phyloP scores from a whole-genome alignment of 768 basidiomycete genomes.

The Coprinopsis sp. region DNA sequence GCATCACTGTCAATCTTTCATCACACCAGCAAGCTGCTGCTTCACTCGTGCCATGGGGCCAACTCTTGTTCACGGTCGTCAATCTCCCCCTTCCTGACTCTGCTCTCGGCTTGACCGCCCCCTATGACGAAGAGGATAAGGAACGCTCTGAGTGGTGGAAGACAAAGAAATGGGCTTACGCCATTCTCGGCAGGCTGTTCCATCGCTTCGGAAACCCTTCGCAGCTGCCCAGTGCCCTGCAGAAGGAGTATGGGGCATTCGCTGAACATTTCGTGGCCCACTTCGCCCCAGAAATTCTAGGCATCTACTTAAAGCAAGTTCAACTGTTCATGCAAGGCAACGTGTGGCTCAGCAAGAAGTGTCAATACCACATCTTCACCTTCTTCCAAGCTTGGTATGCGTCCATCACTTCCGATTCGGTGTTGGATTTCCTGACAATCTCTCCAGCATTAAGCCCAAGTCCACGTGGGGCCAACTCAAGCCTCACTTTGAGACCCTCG shows the following conservation, averaged over 20 bases:
- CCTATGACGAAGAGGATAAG: constrained; percentile 66
- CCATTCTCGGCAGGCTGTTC: constrained; percentile 74
- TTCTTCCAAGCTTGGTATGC: constrained; percentile 87
- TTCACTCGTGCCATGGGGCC: constrained; percentile 84
- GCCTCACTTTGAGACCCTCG: constrained; percentile 73
- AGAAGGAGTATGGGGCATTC: constrained; percentile 65
- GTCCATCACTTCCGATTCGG: not conserved
- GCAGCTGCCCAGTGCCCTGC: constrained; percentile 71
- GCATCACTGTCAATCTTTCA: constrained; percentile 70
- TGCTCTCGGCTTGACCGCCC: constrained; percentile 41
- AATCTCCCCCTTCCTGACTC: constrained; percentile 63
- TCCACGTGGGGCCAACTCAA: constrained; percentile 87
- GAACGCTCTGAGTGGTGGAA: constrained; percentile 87
- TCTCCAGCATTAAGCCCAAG: constrained; percentile 78
- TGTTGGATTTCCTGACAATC: not conserved
- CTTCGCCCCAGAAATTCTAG: constrained; percentile 87
- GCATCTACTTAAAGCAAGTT: constrained; percentile 66
- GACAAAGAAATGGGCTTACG: constrained; percentile 90
- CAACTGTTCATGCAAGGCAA: constrained; percentile 71
- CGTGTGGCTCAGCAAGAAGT: constrained; percentile 78
- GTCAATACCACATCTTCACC: constrained; percentile 76
- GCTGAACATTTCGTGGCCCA: constrained; percentile 70
- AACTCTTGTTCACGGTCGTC: constrained; percentile 76
- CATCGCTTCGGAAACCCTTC: constrained; percentile 86
- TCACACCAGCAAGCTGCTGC: constrained; percentile 69